phyloP scores from a whole-genome alignment of 108 stramenopile species.

The Cylindrotheca fusiformis region DNA sequence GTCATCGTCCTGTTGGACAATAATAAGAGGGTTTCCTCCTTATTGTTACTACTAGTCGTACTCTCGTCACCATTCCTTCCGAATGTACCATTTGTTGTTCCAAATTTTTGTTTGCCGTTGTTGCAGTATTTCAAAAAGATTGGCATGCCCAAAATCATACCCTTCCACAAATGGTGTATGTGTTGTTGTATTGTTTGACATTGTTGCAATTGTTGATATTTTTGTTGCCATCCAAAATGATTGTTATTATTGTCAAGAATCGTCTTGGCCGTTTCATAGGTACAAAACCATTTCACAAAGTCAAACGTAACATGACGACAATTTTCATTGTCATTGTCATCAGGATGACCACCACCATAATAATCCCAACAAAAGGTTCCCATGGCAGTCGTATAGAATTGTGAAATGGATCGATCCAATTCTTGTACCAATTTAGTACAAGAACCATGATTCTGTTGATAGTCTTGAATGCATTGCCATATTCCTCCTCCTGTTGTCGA shows the following conservation, averaged over 20 bases:
- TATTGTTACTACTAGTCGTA: too few relatives aligned
- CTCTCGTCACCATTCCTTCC: too few relatives aligned
- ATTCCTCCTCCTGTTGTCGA: background rate
- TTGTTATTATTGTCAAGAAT: background rate
- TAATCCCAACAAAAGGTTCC: constrained; percentile 10
- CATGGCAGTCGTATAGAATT: background rate
- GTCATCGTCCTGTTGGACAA: too few relatives aligned
- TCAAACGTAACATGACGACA: too few relatives aligned
- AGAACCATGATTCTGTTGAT: constrained; percentile 1
- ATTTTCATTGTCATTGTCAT: background rate
- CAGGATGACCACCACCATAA: too few relatives aligned
- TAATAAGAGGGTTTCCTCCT: too few relatives aligned
- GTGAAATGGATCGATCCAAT: background rate
- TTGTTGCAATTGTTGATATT: background rate
- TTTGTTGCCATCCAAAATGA: background rate
- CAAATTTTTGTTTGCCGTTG: too few relatives aligned
- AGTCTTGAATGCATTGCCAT: background rate
- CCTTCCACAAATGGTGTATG: constrained; percentile 11
- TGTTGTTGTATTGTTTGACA: constrained; percentile 9
- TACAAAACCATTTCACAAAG: constrained; percentile 9
- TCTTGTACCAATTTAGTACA: constrained; percentile 5
- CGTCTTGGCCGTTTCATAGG: constrained; percentile 10
- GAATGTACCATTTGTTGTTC: too few relatives aligned
- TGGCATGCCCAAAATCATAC: background rate
- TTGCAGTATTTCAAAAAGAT: background rate